These are phyloP conservation scores for Suhomyces prunicola DNA, from an alignment of 805 yeast species.

Conservation along the genomic window DNA sequence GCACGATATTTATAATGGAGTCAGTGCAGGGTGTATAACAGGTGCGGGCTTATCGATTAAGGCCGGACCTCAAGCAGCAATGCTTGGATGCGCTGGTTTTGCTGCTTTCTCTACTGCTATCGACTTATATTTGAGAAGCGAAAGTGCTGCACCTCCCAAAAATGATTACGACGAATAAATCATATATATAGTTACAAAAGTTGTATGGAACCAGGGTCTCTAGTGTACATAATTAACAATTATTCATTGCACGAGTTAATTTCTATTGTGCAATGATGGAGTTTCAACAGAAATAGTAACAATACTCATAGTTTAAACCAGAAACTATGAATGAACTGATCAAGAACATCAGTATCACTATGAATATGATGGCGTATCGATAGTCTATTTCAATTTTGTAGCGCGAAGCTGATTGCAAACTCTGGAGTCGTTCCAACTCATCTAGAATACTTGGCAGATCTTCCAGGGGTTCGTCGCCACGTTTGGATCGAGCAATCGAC, in stretches of 20 bases:
- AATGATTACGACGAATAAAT: slow-evolving; percentile 71
- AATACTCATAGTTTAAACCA: slow-evolving; percentile 35
- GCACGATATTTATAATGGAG: slow-evolving; percentile 88
- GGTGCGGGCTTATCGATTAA: slow-evolving; percentile 94
- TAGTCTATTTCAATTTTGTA: slow-evolving; percentile 1
- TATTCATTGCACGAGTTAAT: neutral
- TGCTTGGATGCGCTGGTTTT: slow-evolving; percentile 94
- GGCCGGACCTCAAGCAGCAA: slow-evolving; percentile 90
- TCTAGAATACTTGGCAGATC: slow-evolving; percentile 10
- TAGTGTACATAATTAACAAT: slow-evolving; percentile 4
- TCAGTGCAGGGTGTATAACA: slow-evolving; percentile 91
- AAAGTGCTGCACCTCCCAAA: slow-evolving; percentile 75
- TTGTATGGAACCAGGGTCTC: slow-evolving; percentile 1
- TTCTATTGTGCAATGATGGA: neutral
- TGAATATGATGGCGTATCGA: slow-evolving; percentile 1
- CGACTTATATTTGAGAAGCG: slow-evolving; percentile 82
- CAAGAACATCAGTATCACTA: slow-evolving; percentile 13
- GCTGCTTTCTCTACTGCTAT: slow-evolving; percentile 92
- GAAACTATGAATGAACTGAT: slow-evolving; percentile 25
- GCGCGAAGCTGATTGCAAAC: neutral
- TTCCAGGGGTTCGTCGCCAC: neutral
- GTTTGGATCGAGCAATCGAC: neutral
- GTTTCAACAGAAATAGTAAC: slow-evolving; percentile 37
- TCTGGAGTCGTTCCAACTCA: slow-evolving; percentile 25
- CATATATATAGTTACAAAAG: slow-evolving; percentile 8